Evolutionary conservation across 2,329 filamentous ascomycete genomes (phyloP), one percentile per base, ranked within the genome.

Genomic region (Aspergillus alliaceus): DNA sequence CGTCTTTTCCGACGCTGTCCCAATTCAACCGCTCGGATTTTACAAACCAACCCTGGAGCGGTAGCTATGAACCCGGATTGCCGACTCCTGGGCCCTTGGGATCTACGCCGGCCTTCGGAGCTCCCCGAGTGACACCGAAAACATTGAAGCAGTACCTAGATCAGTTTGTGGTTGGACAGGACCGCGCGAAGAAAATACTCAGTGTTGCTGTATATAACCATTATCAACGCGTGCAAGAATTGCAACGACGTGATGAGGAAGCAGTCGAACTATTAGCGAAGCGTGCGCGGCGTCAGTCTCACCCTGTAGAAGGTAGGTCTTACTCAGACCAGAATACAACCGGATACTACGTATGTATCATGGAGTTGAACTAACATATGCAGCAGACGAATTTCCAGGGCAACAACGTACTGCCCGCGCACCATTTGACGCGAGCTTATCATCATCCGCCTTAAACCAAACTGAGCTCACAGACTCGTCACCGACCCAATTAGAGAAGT

Each of bases 141-240:
- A 77, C 80, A 65, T 81, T 99, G 66, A 97, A 98, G 80, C 87
- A 91, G 69, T 90, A 95, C 68, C 86, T 98, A 31, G 95, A 99
- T 72, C 90, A 95, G 70, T 99, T 96, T 72, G 93, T 99, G 1
- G 93, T 99, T 4, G 95, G 93, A 39, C 95, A 99, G 75, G 91
- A 97, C 64, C 86, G 91, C 58, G 92, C 95, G 27, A 81, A 99
- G 81, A 96, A 96, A 75, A 90, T 93, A 14, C 86, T 98, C 62
- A 95, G 91, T 62, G 89, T 93, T 3, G 92, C 93, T 6, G 90
- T 99, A 27, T 97, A 96, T 79, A 97, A 98, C 70, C 95, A 99
- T 72, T 97, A 98, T 71, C 91, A 97, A 75, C 86, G 90, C 47
- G 84, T 96, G 58, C 87, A 93, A 66, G 87, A 90, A 73, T 69